Percentiles rank a stretch among this genome's conserved stretches.
Conservation (phyloP, 306 rosid genomes). For the Dalbergia cultrata region DNA sequence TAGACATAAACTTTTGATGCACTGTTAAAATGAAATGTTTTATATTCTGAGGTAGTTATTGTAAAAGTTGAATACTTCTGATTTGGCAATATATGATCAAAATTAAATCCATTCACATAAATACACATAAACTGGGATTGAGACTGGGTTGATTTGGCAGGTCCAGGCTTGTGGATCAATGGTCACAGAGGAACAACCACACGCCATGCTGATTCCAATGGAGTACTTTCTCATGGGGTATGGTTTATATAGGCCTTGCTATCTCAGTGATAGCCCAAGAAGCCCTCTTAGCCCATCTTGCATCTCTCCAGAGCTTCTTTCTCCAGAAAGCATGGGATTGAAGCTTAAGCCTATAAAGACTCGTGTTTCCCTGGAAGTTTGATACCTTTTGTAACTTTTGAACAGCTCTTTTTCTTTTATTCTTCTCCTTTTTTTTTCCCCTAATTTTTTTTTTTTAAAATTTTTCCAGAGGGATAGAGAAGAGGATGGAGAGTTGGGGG, state of each 20-base stretch:
- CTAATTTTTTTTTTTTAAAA: slow-evolving; percentile 9
- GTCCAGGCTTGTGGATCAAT: slow-evolving; percentile 97
- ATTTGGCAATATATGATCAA: too few species aligned
- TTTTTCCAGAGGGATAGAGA: slow-evolving; percentile 44
- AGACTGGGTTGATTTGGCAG: slow-evolving; percentile 56
- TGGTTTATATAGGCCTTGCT: slow-evolving; percentile 77
- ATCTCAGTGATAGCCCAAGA: slow-evolving; percentile 77
- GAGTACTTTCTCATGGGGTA: slow-evolving; percentile 93
- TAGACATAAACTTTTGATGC: too few species aligned
- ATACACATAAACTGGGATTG: not conserved
- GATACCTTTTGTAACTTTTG: slow-evolving; percentile 43
- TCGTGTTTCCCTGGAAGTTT: slow-evolving; percentile 60
- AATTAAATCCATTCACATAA: not conserved
- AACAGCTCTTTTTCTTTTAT: slow-evolving; percentile 33
- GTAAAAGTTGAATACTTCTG: too few species aligned
- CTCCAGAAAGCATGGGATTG: slow-evolving; percentile 98
- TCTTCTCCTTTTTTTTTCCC: slow-evolving; percentile 3
- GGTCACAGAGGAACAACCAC: slow-evolving; percentile 98
- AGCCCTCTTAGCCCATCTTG: slow-evolving; percentile 92
- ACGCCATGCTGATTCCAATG: slow-evolving; percentile 93
- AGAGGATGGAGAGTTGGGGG: slow-evolving; percentile 41
- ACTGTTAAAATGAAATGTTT: too few species aligned
- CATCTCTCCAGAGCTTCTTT: slow-evolving; percentile 91
- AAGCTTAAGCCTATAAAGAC: slow-evolving; percentile 93
- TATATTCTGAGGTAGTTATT: too few species aligned